A percentile compares a stretch with the other conserved stretches of the same genome.
These are phyloP conservation scores for Ceratobasidium sp. DNA, from an alignment of 1,284 basidiomycete genomes.

Conservation along the genomic window DNA sequence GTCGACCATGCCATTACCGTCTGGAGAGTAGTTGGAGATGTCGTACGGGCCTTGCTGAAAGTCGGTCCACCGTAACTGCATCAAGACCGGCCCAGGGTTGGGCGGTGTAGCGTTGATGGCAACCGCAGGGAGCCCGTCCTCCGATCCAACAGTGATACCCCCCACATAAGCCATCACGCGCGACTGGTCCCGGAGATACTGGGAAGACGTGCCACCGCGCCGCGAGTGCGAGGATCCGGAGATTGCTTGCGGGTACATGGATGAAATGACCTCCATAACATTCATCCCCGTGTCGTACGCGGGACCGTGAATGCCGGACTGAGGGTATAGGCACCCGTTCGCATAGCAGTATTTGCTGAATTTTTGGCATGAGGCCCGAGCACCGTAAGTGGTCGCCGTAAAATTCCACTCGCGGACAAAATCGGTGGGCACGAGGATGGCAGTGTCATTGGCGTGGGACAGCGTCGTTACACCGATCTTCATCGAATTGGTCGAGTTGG, in stretches of 20 bases:
- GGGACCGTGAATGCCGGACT: background rate
- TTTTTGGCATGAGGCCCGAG: constrained; percentile 14
- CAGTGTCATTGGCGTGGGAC: constrained; percentile 14
- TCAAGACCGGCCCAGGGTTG: constrained; percentile 19
- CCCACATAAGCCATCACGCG: constrained; percentile 29
- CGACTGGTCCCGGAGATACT: background rate
- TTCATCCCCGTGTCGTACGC: background rate
- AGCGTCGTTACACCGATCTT: constrained; percentile 11
- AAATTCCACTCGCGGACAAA: constrained; percentile 35
- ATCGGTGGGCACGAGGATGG: constrained; percentile 18
- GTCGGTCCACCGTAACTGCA: constrained; percentile 36
- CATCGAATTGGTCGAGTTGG: constrained; percentile 26
- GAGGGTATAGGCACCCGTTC: background rate
- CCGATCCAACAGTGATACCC: constrained; percentile 27
- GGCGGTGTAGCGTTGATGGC: background rate
- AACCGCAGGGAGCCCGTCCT: constrained; percentile 9
- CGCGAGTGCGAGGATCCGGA: background rate
- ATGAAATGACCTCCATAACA: no score
- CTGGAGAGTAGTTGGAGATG: background rate
- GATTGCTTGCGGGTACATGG: background rate
- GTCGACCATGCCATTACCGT: background rate
- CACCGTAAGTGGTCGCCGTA: constrained; percentile 21
- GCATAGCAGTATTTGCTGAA: background rate
- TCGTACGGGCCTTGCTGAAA: background rate
- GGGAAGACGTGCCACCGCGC: background rate